Percentiles rank a stretch among this genome's conserved stretches.
Evolutionary conservation across 768 basidiomycete species (phyloP).

Genomic region (Calocera cornea): DNA sequence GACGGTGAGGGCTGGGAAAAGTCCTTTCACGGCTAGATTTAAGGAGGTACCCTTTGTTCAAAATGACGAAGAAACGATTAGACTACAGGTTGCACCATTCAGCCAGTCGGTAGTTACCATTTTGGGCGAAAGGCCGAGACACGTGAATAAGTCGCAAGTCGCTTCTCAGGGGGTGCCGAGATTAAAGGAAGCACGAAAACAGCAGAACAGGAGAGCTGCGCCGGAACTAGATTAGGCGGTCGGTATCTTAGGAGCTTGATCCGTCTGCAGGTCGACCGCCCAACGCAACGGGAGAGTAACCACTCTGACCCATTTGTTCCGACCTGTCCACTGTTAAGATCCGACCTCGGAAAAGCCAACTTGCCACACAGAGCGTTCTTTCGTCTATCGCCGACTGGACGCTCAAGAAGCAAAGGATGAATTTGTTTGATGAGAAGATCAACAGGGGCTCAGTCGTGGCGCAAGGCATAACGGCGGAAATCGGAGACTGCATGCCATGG

Average conservation of each 20-base stretch:
- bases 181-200: background rate
- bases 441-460: background rate
- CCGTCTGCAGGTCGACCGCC: background rate
- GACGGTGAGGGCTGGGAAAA: no score
- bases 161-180: conserved; percentile 4
- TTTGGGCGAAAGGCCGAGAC: background rate
- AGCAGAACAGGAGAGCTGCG: background rate
- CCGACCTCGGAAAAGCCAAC: no score
- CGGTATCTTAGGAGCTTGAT: conserved; percentile 1
- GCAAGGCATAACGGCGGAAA: background rate
- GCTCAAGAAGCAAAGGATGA: background rate
- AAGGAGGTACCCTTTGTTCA: background rate
- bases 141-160: background rate
- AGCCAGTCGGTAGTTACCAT: background rate
- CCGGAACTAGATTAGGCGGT: background rate
- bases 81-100: background rate
- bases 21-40: background rate
- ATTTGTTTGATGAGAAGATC: background rate
- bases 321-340: no score
- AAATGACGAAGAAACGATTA: background rate
- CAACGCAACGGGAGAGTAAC: background rate
- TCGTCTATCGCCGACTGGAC: no score
- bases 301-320: background rate
- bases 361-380: no score
- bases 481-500: background rate